Evolutionary conservation across 2,329 filamentous ascomycete species (phyloP), one percentile per base, ranked within the genome.

Genomic region (Allantophomopsis cytisporea): DNA sequence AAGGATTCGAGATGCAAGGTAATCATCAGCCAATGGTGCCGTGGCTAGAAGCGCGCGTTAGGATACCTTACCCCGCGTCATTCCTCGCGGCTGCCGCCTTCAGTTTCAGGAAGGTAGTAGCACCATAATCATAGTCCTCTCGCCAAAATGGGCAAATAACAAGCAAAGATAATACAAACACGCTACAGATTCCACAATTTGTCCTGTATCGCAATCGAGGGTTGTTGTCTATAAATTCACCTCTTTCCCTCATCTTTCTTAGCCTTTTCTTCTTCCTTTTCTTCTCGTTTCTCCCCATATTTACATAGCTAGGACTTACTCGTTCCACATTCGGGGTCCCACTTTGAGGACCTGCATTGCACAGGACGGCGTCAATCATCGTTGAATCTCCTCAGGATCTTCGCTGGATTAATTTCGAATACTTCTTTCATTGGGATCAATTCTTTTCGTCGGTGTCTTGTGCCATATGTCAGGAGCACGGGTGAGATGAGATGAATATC

Each of bases 341-440:
- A 49, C 50, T 41, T 41, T 50, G 54, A 50, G 59, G 61, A 60
- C 65, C 67, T 70, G 62, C 68, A 71, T 71, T 71, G 68, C 68
- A 71, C 67, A 70, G 50, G 66, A 66, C 60, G 66, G 67, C 52
- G 65, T 62, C 62, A 59, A 64, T 51, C 53, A 47, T 49, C 40
- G 52, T 56, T 49, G 43, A 53, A 44, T 53, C 49, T 53, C 47
- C 51, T 54, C 55, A 54, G 54, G 49, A 46, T 50, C 51, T 43
- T 54, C 44, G 49, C 44, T 42, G 45, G 51, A 42, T 52, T 41
- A 57, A 57, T 58, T 58, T 57, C 59, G 55, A 45, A 58, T 45
- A 51, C 50, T 36, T 43, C 41, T 38, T 31, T 35, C 39, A 28
- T 34, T 31, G 35, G 23, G 10, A 28, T 28, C 11, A 8, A 21